Conservation (phyloP, 2,329 filamentous ascomycete genomes). For the Huntiella omanensis region DNA sequence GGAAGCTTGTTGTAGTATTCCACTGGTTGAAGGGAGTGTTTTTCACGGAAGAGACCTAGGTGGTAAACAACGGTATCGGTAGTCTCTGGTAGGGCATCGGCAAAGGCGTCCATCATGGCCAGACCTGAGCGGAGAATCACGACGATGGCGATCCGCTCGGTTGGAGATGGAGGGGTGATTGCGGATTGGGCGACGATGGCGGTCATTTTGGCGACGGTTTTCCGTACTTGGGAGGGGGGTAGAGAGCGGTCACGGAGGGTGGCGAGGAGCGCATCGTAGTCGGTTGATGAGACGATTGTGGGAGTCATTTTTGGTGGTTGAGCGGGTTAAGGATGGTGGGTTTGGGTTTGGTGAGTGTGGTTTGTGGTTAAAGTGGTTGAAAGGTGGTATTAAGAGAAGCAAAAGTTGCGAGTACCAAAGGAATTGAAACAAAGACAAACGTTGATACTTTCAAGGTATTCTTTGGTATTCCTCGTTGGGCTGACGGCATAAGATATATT, state of each 20-base stretch:
- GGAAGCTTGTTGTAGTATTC: slow-evolving; percentile 98
- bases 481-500: no score
- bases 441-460: no score
- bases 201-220: slow-evolving; percentile 14
- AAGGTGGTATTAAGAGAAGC: not conserved
- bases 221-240: slow-evolving; percentile 13
- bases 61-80: slow-evolving; percentile 69
- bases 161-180: slow-evolving; percentile 11
- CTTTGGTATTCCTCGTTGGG: no score
- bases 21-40: slow-evolving; percentile 67
- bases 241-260: slow-evolving; percentile 12
- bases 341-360: not conserved
- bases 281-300: slow-evolving; percentile 7
- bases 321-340: not conserved
- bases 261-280: slow-evolving; percentile 7
- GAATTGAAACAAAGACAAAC: not conserved
- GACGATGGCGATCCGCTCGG: slow-evolving; percentile 17
- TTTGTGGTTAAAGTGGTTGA: not conserved
- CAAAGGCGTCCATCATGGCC: slow-evolving; percentile 24
- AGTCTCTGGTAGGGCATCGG: slow-evolving; percentile 68
- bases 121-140: slow-evolving; percentile 21
- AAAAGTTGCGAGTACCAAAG: not conserved
- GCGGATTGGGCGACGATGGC: slow-evolving; percentile 14
- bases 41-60: slow-evolving; percentile 85
- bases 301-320: slow-evolving; percentile 1